Evolutionary conservation across 345 rosid genomes (phyloP), one percentile per base, ranked within the genome.

Genomic region (Populus euphratica): DNA sequence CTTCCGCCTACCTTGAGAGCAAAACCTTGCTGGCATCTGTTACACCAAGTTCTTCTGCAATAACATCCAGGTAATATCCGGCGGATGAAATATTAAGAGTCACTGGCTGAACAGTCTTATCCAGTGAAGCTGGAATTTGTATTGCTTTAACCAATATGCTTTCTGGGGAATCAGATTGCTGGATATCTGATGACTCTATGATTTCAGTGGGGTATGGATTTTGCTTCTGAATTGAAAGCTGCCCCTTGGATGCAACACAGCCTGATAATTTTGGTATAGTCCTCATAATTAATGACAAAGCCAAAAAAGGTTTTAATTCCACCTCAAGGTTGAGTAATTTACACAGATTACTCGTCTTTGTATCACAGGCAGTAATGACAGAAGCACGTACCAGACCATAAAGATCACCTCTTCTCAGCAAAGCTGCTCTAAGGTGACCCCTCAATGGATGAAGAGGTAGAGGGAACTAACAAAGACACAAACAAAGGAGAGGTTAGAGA

Each of bases 341-440:
- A 77, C 98, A 93, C 39, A 92, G 84, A 75, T 72, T 86, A 72
- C 71, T 85, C 31, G 83, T 81, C 88, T 86, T 95, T 77, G 91
- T 81, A 85, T 93, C 99, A 68, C 85, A 89, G 59, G 77, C 83
- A 82, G 92, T 89, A 81, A 91, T 84, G 78, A 90, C 89, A 73
- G 98, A 90, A 85, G 85, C 90, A 74, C 97, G 93, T 79, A 95
- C 80, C 23, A 87, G 86, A 59, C 96, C 91, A 23, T 78, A 82
- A 82, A 84, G 88, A 74, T 89, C 86, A 62, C 91, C 91, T 39
- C 83, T 83, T 86, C 97, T 90, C 80, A 73, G 80, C 66, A 89
- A 89, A 78, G 91, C 76, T 31, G 92, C 99, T 87, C 87, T 90
- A 74, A 95, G 81, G 91, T 93, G 99, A 83, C 91, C 87, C 61